A percentile compares a stretch with the other conserved stretches of the same genome.
phyloP scores from a whole-genome alignment of 1,139 yeast species.

The Kodamaea alishanica region DNA sequence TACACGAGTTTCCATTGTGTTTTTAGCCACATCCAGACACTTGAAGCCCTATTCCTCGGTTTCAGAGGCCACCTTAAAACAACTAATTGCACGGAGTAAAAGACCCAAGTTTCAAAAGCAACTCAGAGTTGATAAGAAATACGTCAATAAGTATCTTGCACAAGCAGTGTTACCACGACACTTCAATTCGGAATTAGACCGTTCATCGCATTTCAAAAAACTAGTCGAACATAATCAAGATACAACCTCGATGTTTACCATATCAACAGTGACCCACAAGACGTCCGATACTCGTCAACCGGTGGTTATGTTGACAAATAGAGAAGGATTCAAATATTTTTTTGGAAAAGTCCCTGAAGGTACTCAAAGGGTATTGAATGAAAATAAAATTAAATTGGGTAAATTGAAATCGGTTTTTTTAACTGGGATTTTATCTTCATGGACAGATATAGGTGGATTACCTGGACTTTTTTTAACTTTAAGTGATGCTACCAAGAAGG shows the following conservation, averaged over 20 bases:
- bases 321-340: slow-evolving; percentile 58
- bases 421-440: slow-evolving; percentile 62
- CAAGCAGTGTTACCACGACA: slow-evolving; percentile 11
- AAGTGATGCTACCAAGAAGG: slow-evolving; percentile 72
- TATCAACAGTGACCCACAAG: slow-evolving; percentile 51
- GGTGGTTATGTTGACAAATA: slow-evolving; percentile 46
- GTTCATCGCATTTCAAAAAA: slow-evolving; percentile 12
- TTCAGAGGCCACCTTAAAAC: too few relatives aligned
- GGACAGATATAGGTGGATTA: slow-evolving; percentile 81
- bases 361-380: slow-evolving; percentile 66
- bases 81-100: too few relatives aligned
- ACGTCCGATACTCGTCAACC: slow-evolving; percentile 63
- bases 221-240: slow-evolving; percentile 16
- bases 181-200: slow-evolving; percentile 11
- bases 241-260: slow-evolving; percentile 30
- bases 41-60: too few relatives aligned
- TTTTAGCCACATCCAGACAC: too few relatives aligned
- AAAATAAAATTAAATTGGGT: slow-evolving; percentile 49
- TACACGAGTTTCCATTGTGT: too few relatives aligned
- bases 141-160: slow-evolving; percentile 6
- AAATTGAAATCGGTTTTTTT: slow-evolving; percentile 65
- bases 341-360: slow-evolving; percentile 88
- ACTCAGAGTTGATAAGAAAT: too few relatives aligned
- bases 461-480: slow-evolving; percentile 85
- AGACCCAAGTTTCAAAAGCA: too few relatives aligned